Evolutionary conservation across 352 stramenopile genomes (phyloP), one percentile per base, ranked within the genome.

Genomic region (Phytophthora cajani): DNA sequence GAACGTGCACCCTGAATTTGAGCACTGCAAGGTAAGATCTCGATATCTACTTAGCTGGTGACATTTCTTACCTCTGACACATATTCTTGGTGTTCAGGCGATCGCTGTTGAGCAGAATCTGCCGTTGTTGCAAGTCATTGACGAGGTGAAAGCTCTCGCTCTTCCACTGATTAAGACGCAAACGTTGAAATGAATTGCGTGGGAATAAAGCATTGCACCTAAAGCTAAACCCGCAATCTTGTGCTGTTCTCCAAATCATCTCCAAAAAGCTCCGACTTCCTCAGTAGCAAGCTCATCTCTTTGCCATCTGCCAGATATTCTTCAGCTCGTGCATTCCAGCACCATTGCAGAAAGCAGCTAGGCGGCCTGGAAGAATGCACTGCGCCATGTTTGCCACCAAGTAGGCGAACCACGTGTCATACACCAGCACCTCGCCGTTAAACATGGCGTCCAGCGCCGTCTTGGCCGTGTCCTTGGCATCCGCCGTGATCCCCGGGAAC

Each of bases 1-100:
- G 38, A 95, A 94, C 42, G 72, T 89, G 6, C 80, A 95, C 62
- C 89, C 89, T 7, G 89, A 97, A 62, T 97, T 82, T 71, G 88
- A 95, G 9, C 72, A 97, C 56, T 97, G 89, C 81, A 94, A 91
- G 75, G 80, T 84, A 58, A 57, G 57, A 21, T n/a, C 46, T 11
- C 16, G 38, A 44, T 42, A 9, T 53, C 21, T 10, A 30, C 32
- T 3, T 49, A 21, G 14, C 17, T n/a, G 42, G 0, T n/a, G 5
- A 10, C 16, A 5, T 19, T 23, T 49, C 14, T 21, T 19, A 16
- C 40, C 19, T 23, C 21, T 49, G n/a, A 23, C 42, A 49, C 19
- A 5, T 52, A 62, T 51, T 52, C 23, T 42, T 7, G 52, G 52
- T 58, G n/a, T 62, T 7, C 30, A 88, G 80, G 69, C 52, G 11